Base-by-base conservation (phyloP, 2,329 filamentous ascomycete genomes). In the Ophiocordyceps australis region DNA sequence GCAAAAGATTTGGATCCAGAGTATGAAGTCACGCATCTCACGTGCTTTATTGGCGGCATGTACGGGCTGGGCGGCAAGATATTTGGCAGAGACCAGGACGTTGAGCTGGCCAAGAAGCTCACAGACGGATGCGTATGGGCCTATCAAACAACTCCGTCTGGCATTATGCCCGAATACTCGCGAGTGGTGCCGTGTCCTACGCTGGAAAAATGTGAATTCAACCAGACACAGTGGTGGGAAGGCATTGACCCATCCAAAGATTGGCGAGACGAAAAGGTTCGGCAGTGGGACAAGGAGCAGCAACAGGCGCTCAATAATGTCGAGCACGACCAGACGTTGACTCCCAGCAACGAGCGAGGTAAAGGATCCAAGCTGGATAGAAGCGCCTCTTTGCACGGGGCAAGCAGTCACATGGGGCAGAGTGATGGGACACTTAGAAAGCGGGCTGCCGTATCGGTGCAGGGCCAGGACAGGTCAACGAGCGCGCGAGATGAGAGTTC, bases 11-110 rank as follows among this genome's bases (percentile, higher is more conserved):
- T 55, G 9, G 32, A 28, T 13, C 59, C 57, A 10, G 48, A 71
- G 24, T 80, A 74, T 40, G 65, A 77, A 33, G 54, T 67, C 6
- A 60, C 64, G 1, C 68, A 76, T 39, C 51, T 77, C 26, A 70
- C 69, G 5, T 79, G 74, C 41, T 78, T 78, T 43, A 52, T 74
- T 20, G 74, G 74, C 18, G 74, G 72, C 38, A 78, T 78, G 74
- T 68, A 74, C 30, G 73, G 60, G 7, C 52, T 78, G 37, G 68
- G 65, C 17, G 67, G 67, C 22, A 71, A 68, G 40, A 61, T 76
- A 21, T 74, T 76, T 32, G 54, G 57, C 7, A 49, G 58, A 2
- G 55, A 61, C 3, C 55, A 62, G 14, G 71, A 78, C 38, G 49
- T 78, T n/a, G 65, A 72, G 35, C 57, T 68, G 16, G 74, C 60